Conservation (phyloP, 371 early-diverging fungal genomes). For the Syncephalis fuscata region DNA sequence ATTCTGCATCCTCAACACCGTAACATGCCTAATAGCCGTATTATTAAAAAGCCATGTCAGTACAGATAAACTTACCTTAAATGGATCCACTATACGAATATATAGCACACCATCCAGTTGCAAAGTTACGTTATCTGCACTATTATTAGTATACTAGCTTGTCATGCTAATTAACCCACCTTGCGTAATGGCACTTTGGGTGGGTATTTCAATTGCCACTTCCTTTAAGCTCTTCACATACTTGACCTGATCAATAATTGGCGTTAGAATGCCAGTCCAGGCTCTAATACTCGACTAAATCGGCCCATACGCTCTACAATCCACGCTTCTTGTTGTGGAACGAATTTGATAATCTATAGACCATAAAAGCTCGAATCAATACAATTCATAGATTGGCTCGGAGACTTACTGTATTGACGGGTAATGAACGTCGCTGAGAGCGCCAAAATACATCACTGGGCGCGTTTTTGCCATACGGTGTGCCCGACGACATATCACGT, state of each 20-base stretch:
- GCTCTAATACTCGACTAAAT: slow-evolving; percentile 75
- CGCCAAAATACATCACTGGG: too few species aligned
- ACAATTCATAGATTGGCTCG: too few species aligned
- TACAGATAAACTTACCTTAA: slow-evolving; percentile 35
- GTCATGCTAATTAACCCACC: slow-evolving; percentile 18
- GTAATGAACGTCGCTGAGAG: too few species aligned
- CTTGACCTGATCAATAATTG: slow-evolving; percentile 72
- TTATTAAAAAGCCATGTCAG: neutral
- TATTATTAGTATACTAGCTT: neutral
- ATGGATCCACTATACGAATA: slow-evolving; percentile 83
- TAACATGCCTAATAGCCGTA: slow-evolving; percentile 59
- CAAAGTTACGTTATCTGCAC: slow-evolving; percentile 82
- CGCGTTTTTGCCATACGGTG: too few species aligned
- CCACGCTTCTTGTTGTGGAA: slow-evolving; percentile 96
- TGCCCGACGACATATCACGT: too few species aligned
- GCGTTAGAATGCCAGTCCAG: slow-evolving; percentile 82
- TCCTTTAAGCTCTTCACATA: slow-evolving; percentile 94
- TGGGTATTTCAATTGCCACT: slow-evolving; percentile 85
- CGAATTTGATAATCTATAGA: slow-evolving; percentile 79
- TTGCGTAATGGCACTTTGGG: slow-evolving; percentile 87
- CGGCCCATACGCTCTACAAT: slow-evolving; percentile 77
- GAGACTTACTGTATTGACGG: too few species aligned
- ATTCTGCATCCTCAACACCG: slow-evolving; percentile 91
- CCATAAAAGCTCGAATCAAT: too few species aligned
- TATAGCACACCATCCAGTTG: slow-evolving; percentile 94